These are phyloP conservation scores for Rhodomyrtus tomentosa DNA, from an alignment of 345 rosid species.

Conservation along the genomic window DNA sequence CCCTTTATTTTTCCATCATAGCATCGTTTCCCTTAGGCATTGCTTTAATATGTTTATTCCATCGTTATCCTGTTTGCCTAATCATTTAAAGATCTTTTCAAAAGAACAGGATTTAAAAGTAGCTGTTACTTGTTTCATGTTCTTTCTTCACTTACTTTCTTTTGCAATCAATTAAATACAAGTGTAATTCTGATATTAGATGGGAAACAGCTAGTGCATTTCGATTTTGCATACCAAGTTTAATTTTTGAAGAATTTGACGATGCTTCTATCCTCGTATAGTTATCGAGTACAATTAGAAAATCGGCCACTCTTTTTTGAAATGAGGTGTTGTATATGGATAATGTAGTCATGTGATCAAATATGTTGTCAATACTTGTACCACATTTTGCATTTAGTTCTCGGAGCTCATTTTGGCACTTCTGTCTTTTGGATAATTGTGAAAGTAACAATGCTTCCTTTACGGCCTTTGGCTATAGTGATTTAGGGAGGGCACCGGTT, in stretches of 20 bases:
- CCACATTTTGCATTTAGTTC: neutral
- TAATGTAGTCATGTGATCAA: neutral
- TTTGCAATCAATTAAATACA: neutral
- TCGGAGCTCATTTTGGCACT: neutral
- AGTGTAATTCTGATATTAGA: neutral
- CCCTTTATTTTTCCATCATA: neutral
- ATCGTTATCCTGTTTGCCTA: neutral
- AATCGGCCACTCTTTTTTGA: neutral
- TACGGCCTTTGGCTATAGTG: neutral
- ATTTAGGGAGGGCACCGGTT: neutral
- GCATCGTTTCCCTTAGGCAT: neutral
- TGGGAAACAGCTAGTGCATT: neutral
- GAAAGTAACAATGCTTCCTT: neutral
- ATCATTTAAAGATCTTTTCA: neutral
- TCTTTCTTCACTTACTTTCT: neutral
- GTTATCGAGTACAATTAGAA: neutral
- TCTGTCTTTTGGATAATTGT: neutral
- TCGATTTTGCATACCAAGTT: neutral
- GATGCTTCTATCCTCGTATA: neutral
- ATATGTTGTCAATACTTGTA: neutral
- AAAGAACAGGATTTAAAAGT: neutral
- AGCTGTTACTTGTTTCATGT: neutral
- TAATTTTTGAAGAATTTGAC: neutral
- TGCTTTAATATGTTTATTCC: neutral
- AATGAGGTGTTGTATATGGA: neutral